phyloP scores from a whole-genome alignment of 148 eudicot genomes.

The Pouteria glomerata region DNA sequence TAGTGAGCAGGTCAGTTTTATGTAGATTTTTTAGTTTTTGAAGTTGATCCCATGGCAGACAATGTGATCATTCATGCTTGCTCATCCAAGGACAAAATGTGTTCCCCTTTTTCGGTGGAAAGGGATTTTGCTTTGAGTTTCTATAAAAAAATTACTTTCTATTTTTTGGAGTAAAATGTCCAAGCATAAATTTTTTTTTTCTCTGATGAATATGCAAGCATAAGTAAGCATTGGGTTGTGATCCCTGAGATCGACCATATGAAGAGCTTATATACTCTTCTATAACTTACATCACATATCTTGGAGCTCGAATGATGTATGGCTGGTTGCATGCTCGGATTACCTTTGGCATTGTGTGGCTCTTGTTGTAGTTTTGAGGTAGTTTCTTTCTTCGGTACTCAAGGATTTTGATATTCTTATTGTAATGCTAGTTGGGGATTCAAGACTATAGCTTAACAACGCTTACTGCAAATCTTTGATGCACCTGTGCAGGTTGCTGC shows the following conservation, averaged over 20 bases:
- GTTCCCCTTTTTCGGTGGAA: not conserved
- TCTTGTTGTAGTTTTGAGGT: too few species aligned
- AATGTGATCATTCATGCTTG: not conserved
- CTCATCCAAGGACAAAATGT: not conserved
- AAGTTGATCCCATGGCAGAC: not conserved
- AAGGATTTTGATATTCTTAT: not conserved
- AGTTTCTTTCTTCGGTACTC: too few species aligned
- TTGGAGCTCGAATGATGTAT: not conserved
- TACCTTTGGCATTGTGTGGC: too few species aligned
- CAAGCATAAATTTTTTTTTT: not conserved
- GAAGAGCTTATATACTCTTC: not conserved
- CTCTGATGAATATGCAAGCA: too few species aligned
- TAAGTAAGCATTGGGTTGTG: not conserved
- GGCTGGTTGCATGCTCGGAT: not conserved
- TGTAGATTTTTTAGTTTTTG: not conserved
- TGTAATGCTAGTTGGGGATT: not conserved
- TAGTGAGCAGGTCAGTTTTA: constrained; percentile 51
- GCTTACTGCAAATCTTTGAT: too few species aligned
- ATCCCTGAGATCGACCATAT: not conserved
- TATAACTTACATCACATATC: not conserved
- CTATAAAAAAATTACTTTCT: too few species aligned
- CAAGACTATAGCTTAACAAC: too few species aligned
- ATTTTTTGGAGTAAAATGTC: not conserved
- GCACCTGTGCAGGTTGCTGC: constrained; percentile 30
- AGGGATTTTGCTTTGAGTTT: too few species aligned